A percentile compares a stretch with the other conserved stretches of the same genome.
phyloP scores from a whole-genome alignment of 768 basidiomycete genomes.

The Peribolospora kevripleyi region DNA sequence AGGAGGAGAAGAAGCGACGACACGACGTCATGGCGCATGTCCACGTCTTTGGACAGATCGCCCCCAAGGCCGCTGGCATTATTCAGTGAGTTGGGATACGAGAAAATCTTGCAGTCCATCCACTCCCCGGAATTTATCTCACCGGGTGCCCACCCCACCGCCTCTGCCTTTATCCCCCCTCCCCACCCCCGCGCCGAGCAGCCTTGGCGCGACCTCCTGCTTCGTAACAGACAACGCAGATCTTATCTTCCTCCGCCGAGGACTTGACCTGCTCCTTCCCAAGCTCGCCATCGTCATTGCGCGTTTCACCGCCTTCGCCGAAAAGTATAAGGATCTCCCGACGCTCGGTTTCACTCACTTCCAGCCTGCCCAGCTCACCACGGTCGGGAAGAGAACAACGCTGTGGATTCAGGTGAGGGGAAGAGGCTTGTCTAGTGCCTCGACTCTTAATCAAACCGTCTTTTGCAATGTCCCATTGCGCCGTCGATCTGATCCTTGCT shows the following conservation, averaged over 20 bases:
- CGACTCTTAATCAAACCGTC: background rate
- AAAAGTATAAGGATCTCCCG: slow-evolving; percentile 62
- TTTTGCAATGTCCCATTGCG: background rate
- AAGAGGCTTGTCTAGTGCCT: background rate
- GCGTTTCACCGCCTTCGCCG: slow-evolving; percentile 60
- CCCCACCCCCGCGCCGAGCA: slow-evolving; percentile 14
- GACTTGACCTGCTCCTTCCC: slow-evolving; percentile 53
- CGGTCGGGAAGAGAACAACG: slow-evolving; percentile 88
- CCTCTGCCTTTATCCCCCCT: background rate
- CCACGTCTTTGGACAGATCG: slow-evolving; percentile 81
- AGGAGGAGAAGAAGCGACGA: slow-evolving; percentile 86
- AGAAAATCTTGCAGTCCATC: too few species aligned
- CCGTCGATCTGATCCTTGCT: background rate
- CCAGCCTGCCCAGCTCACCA: slow-evolving; percentile 94
- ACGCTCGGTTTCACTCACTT: slow-evolving; percentile 97
- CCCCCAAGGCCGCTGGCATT: slow-evolving; percentile 82
- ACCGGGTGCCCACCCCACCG: background rate
- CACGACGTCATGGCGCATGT: slow-evolving; percentile 99
- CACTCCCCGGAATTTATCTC: background rate
- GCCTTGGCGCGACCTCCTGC: slow-evolving; percentile 84
- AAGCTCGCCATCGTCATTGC: slow-evolving; percentile 80
- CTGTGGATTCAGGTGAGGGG: slow-evolving; percentile 67
- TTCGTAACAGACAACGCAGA: slow-evolving; percentile 99
- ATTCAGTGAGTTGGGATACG: slow-evolving; percentile 42
- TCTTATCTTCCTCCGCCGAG: slow-evolving; percentile 81